These are phyloP conservation scores for Plenodomus biglobosus DNA, from an alignment of 2,329 filamentous ascomycete genomes.

Conservation along the genomic window DNA sequence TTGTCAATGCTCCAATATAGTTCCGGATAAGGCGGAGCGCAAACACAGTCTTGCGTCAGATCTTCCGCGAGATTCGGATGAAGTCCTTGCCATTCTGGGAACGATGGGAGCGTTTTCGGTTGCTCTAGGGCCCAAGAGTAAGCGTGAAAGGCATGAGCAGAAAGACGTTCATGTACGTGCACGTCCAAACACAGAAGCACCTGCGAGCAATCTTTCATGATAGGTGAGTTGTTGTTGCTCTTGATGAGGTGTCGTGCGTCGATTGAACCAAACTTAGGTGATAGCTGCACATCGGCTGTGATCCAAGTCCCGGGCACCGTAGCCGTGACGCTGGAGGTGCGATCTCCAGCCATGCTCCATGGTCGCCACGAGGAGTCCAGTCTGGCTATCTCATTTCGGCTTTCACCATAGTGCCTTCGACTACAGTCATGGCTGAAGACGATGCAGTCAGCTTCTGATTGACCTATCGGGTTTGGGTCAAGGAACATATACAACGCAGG, in stretches of 20 bases:
- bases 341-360: conserved; percentile 17
- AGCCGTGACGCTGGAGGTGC: conserved; percentile 1
- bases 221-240: not conserved
- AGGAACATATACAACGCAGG: conserved; percentile 58
- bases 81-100: conserved; percentile 25
- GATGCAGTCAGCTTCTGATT: conserved; percentile 54
- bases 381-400: conserved; percentile 50
- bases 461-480: conserved; percentile 55
- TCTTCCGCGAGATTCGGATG: not conserved
- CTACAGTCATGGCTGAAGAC: conserved; percentile 57
- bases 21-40: conserved; percentile 27
- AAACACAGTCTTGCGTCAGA: conserved; percentile 15
- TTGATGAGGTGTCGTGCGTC: conserved; percentile 5
- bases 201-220: conserved; percentile 16
- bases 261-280: conserved; percentile 1
- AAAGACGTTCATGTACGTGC: conserved; percentile 5
- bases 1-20: conserved; percentile 32
- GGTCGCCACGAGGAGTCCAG: conserved; percentile 44
- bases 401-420: conserved; percentile 51
- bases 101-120: conserved; percentile 15
- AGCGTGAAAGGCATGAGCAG: conserved; percentile 4
- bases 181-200: conserved; percentile 25
- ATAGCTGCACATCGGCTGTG: conserved; percentile 4
- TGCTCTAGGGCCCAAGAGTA: conserved; percentile 29
- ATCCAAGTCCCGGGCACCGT: conserved; percentile 16